Conservation (phyloP, 495 filamentous ascomycete species). For the Penicillium lividum region DNA sequence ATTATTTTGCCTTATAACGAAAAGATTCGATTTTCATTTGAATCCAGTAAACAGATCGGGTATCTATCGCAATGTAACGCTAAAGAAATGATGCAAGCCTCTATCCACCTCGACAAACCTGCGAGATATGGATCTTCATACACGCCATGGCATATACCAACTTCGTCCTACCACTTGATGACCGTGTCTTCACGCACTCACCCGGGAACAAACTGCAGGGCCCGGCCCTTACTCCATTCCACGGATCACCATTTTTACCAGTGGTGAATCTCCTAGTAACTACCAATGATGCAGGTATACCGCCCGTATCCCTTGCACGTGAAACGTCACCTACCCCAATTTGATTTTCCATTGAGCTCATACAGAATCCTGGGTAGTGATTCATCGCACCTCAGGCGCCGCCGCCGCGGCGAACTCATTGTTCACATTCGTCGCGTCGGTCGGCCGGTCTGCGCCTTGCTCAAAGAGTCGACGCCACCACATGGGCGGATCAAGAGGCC, state of each 20-base stretch:
- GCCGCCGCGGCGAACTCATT: constrained; percentile 42
- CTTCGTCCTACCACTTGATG: neutral
- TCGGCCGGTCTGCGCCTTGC: constrained; percentile 31
- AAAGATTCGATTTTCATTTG: neutral
- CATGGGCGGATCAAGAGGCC: constrained; percentile 84
- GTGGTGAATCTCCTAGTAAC: no score
- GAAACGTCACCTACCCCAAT: neutral
- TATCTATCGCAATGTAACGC: constrained; percentile 15
- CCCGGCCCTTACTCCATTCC: neutral
- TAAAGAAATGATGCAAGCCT: constrained; percentile 8
- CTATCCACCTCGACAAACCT: neutral
- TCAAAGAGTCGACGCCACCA: constrained; percentile 93
- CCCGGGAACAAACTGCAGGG: neutral
- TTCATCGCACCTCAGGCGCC: constrained; percentile 43
- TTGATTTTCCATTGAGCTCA: neutral
- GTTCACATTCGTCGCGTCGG: constrained; percentile 34
- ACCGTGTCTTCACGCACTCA: neutral
- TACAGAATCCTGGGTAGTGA: no score
- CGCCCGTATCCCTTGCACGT: neutral
- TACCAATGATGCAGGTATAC: neutral
- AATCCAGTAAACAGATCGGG: constrained; percentile 3
- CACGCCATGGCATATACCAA: neutral
- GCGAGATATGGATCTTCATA: neutral
- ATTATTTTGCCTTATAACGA: neutral
- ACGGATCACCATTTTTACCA: neutral